Base-by-base conservation (phyloP, 305 asterid species). In the Fraxinus velutina region DNA sequence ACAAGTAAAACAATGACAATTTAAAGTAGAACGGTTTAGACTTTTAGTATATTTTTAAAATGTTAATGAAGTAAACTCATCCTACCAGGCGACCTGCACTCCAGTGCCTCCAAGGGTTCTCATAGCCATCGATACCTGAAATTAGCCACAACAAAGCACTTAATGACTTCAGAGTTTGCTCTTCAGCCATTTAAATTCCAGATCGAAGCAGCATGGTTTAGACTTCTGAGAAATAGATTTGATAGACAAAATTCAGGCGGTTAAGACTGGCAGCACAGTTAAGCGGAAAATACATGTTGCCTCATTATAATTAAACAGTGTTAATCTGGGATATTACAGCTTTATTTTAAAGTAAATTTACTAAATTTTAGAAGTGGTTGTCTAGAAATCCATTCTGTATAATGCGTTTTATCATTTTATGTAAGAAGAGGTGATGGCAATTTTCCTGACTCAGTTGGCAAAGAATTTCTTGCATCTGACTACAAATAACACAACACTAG, bases 51-150 rank as follows among this genome's bases (percentile, higher is more conserved):
- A 8, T 66, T 66, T 66, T 5, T 24, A 66, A 24, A 29, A 30
- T 32, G 47, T 57, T 39, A 76, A 75, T 50, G 37, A 83, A 71
- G 85, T 47, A 78, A 82, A 78, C 76, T 74, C 36, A 84, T 78
- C 86, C 24, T 89, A 93, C 98, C 98, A 91, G 84, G 91, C 89
- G 79, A 94, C 87, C 86, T 93, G 98, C 82, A 94, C 97, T 78
- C 98, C 98, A 47, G 88, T 77, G 77, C 79, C 88, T 84, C 98
- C 97, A 42, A 93, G 93, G 76, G 97, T 93, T 91, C 97, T 92
- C 95, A 52, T 88, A 85, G 93, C 92, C 97, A 94, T 94, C n/a
- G 98, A 94, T 81, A 92, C 98, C 97, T 94, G 92, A 81, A 86
- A 84, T 66, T 66, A 73, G 55, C 78, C 44, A 77, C 79, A 83